Base-by-base conservation (phyloP, 2,329 filamentous ascomycete genomes). In the Cladosporium phlei region DNA sequence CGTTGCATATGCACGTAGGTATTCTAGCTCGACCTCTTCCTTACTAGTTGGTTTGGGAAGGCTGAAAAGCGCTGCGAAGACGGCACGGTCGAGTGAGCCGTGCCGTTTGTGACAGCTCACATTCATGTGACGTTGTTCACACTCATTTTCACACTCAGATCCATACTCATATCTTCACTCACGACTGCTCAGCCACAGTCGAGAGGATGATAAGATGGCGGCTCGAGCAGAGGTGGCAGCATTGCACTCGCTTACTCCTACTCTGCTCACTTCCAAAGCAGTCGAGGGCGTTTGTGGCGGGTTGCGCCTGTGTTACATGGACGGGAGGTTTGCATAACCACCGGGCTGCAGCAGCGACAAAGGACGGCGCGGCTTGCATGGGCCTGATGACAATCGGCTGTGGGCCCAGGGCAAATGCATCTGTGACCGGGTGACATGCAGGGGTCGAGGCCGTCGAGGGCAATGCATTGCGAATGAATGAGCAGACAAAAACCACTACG, bases 241-340 rank as follows among this genome's bases (percentile, higher is more conserved):
- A n/a, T n/a, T n/a, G n/a, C n/a, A n/a, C n/a, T n/a, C n/a, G n/a
- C n/a, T n/a, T n/a, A n/a, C n/a, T n/a, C n/a, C n/a, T n/a, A n/a
- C n/a, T 12, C 38, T 40, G 24, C 27, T 30, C 38, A 20, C 38
- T 16, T 45, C 30, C 22, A 37, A 45, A 45, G 32, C 24, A 45
- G 42, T 37, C 22, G 32, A 45, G 30, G 42, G 42, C 42, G 42
- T 45, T 45, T 45, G 42, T 45, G 42, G 42, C 42, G 42, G 38
- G 32, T 37, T 33, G 42, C 33, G 42, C 42, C 30, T 45, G 42
- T 45, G 42, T 28, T 16, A 45, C 42, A 45, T 35, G 17, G 17
- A 45, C 30, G 22, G 32, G 32, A 45, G 32, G 24, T 45, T 45
- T 45, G 32, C 42, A 45, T 35, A 37, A 45, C 42, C 42, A 45